Base-by-base conservation (phyloP, 2,329 filamentous ascomycete genomes). In the Pseudogymnoascus sp. region DNA sequence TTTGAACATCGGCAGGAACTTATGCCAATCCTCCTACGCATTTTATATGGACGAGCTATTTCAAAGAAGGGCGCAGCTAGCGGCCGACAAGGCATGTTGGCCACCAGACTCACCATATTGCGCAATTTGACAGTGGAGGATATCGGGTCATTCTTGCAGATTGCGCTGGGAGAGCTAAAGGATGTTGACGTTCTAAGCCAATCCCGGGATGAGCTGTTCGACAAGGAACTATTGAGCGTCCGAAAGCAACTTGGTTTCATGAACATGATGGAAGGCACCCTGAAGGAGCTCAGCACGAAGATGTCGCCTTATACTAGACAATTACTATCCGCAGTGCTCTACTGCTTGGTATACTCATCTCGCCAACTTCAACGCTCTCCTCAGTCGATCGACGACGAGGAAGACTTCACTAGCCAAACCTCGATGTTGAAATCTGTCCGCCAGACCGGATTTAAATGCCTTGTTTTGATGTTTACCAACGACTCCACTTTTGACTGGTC, bases 11-110 rank as follows among this genome's bases (percentile, higher is more conserved):
- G 88, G 7, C 70, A 77, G 3, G 83, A 85, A 50, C 75, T 97
- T 36, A 90, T 97, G 80, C 93, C 94, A 1, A 84, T 99, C 4
- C 79, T 99, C 26, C 81, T 99, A 35, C 84, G 92, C 58, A 76
- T 99, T 35, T 78, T 99, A 1, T 99, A 97, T 72, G 94, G 94
- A 40, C 87, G 91, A 66, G 86, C 93, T 50, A 91, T 97, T 60
- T 88, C 89, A 15, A 88, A 91, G 68, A 89, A 89, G 69, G 89
- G 90, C 15, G 82, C 84, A 29, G 83, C 85, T 15, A 90, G 89
- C 66, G 90, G 89, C 10, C 88, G 88, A 65, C 86, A 91, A 68
- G 90, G 91, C 0, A 85, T 96, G 70, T 86, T 92, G 65, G 86
- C 89, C 2, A 90, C 89, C 62, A 83, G 94, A 66, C 82, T 97